Evolutionary conservation across 225 moss, liverwort and hornwort genomes (phyloP).

Genomic region (Lunularia cruciata): DNA sequence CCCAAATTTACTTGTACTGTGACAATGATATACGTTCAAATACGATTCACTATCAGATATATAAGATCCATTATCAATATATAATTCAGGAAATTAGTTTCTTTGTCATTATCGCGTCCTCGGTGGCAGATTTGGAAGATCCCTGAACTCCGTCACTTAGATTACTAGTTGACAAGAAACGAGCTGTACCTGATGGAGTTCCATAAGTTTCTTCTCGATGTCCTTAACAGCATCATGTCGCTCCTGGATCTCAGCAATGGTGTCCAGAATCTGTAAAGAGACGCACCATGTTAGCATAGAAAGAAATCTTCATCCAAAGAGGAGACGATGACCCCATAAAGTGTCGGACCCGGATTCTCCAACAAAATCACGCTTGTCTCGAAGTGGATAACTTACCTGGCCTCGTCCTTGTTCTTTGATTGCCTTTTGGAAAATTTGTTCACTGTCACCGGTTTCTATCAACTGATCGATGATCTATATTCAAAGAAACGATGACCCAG

Average conservation of each 20-base stretch:
- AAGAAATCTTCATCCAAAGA: background rate
- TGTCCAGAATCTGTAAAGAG: slow-evolving; percentile 68
- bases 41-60: no score
- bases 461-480: slow-evolving; percentile 73
- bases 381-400: slow-evolving; percentile 63
- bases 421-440: slow-evolving; percentile 89
- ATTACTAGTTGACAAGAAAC: background rate
- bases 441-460: slow-evolving; percentile 86
- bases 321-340: background rate
- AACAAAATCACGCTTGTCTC: background rate
- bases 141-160: no score
- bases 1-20: no score
- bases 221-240: slow-evolving; percentile 84
- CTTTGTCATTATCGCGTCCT: no score
- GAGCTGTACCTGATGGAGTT: slow-evolving; percentile 74
- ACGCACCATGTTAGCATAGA: background rate
- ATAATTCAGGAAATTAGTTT: no score
- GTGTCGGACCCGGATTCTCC: background rate
- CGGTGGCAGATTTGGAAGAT: no score
- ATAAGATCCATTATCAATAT: no score
- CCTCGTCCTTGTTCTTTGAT: slow-evolving; percentile 91
- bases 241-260: slow-evolving; percentile 94
- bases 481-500: background rate
- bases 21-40: no score
- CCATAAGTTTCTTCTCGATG: slow-evolving; percentile 86